Conservation (phyloP, 352 stramenopile species). For the Phytopythium oedochilum region DNA sequence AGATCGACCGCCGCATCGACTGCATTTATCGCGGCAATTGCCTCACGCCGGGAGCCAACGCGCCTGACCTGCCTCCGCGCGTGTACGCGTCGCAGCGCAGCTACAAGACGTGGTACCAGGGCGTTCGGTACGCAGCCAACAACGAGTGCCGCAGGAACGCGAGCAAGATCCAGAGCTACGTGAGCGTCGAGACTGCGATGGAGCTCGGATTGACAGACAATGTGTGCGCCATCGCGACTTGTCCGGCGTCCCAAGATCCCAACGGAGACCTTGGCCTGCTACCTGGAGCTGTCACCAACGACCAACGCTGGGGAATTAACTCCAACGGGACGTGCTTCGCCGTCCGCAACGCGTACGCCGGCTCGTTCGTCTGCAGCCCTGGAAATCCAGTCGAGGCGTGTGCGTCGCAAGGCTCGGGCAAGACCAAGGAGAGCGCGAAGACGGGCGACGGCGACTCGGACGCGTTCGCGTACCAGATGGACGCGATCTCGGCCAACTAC, state of each 20-base stretch:
- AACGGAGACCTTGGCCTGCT: slow-evolving; percentile 31
- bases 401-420: slow-evolving; percentile 4
- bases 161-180: slow-evolving; percentile 20
- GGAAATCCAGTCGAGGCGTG: slow-evolving; percentile 19
- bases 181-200: slow-evolving; percentile 16
- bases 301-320: slow-evolving; percentile 40
- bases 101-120: slow-evolving; percentile 61
- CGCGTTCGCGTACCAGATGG: slow-evolving; percentile 78
- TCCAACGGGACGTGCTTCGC: slow-evolving; percentile 42
- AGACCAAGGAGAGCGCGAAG: not conserved
- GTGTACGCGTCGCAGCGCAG: slow-evolving; percentile 34
- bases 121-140: slow-evolving; percentile 54
- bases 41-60: slow-evolving; percentile 37
- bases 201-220: slow-evolving; percentile 31
- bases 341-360: slow-evolving; percentile 38
- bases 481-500: slow-evolving; percentile 54
- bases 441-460: slow-evolving; percentile 2
- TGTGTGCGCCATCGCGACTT: slow-evolving; percentile 24
- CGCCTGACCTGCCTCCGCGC: slow-evolving; percentile 32
- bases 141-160: slow-evolving; percentile 37
- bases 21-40: slow-evolving; percentile 51
- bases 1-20: slow-evolving; percentile 16
- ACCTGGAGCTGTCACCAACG: not conserved
- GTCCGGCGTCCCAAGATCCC: slow-evolving; percentile 33
- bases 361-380: slow-evolving; percentile 39